Conservation (phyloP, 192 early-diverging fungal genomes). For the Paraglomus occultum region DNA sequence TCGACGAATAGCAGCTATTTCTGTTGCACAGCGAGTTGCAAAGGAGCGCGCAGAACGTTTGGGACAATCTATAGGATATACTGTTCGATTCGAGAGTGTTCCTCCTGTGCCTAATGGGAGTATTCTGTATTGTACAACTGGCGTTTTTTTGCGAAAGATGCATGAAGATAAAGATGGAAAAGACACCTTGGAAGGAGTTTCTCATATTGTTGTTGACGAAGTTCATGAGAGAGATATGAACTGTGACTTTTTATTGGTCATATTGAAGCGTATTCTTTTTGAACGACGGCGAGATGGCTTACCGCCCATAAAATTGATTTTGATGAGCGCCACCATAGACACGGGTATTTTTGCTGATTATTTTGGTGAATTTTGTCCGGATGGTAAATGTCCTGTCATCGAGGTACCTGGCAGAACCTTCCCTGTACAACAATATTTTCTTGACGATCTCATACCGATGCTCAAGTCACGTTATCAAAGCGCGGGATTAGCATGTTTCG, state of each 20-base stretch:
- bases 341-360: constrained; percentile 48
- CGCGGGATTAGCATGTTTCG: constrained; percentile 27
- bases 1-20: constrained; percentile 71
- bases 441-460: constrained; percentile 55
- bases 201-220: constrained; percentile 56
- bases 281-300: constrained; percentile 43
- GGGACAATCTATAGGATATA: constrained; percentile 45
- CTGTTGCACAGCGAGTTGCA: constrained; percentile 60
- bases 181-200: constrained; percentile 56
- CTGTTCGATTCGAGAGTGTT: constrained; percentile 43
- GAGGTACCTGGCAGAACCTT: constrained; percentile 59
- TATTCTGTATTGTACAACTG: constrained; percentile 65
- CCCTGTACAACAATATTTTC: constrained; percentile 52
- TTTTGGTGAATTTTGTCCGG: constrained; percentile 43
- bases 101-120: constrained; percentile 39
- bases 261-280: constrained; percentile 45
- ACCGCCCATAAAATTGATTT: constrained; percentile 45
- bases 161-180: constrained; percentile 36
- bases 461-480: constrained; percentile 32
- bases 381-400: constrained; percentile 54
- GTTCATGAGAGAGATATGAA: constrained; percentile 55
- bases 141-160: constrained; percentile 63
- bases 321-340: constrained; percentile 57
- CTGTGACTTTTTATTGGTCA: constrained; percentile 44
- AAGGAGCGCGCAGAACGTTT: constrained; percentile 45